phyloP scores from a whole-genome alignment of 2,329 filamentous ascomycete genomes.

The Diaporthe sp. region DNA sequence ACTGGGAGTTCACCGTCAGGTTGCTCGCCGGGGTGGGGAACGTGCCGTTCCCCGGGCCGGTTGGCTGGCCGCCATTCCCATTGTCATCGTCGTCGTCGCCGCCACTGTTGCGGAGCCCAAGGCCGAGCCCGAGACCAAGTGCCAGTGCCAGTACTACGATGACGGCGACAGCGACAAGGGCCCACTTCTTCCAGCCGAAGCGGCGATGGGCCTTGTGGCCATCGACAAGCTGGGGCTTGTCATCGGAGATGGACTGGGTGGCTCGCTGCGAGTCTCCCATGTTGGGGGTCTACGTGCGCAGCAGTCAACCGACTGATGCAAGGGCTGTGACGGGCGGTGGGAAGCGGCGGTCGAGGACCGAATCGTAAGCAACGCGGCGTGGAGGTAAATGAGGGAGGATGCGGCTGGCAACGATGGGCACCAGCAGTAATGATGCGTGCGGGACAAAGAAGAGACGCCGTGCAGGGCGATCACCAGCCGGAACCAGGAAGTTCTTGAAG shows the following conservation, averaged over 20 bases:
- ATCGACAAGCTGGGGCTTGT: constrained; percentile 35
- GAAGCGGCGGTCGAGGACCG: not conserved
- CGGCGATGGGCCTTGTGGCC: not conserved
- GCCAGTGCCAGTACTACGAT: constrained; percentile 58
- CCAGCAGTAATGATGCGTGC: not conserved
- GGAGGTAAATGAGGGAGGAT: not conserved
- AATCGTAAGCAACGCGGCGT: not conserved
- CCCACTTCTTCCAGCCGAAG: constrained; percentile 35
- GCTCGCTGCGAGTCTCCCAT: constrained; percentile 25
- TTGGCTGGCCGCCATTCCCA: constrained; percentile 14
- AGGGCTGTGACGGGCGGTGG: not conserved
- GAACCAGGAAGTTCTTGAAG: not conserved
- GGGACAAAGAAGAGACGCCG: not conserved
- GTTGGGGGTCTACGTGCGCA: not conserved
- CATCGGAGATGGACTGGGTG: constrained; percentile 25
- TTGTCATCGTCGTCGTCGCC: constrained; percentile 39
- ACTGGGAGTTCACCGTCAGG: constrained; percentile 60
- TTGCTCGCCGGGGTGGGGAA: constrained; percentile 37
- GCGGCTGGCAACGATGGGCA: not conserved
- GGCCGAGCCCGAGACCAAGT: constrained; percentile 69
- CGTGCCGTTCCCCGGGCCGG: constrained; percentile 45
- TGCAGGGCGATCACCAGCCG: not conserved
- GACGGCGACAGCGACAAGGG: constrained; percentile 29
- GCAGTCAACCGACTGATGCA: not conserved
- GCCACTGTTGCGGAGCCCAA: constrained; percentile 53